Conservation (phyloP, 139 green algal species). For the Chlorella sp. region DNA sequence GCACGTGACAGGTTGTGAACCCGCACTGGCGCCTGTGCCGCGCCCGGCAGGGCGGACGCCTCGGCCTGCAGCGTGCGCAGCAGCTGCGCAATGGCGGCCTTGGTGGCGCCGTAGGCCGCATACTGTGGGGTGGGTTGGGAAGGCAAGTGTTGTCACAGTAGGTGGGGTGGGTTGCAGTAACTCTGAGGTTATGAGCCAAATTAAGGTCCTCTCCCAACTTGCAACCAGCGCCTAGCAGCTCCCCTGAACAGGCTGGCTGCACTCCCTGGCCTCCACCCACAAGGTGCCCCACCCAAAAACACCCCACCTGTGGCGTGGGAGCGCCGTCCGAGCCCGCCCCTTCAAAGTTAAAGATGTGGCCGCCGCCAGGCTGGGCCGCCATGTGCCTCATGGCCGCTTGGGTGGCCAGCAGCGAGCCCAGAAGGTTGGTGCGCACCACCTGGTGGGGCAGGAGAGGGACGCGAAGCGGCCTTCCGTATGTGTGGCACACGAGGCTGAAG, state of each 20-base stretch:
- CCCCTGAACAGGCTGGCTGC: background rate
- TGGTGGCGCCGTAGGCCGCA: slow-evolving; percentile 86
- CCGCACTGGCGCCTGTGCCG: slow-evolving; percentile 33
- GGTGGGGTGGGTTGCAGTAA: no score
- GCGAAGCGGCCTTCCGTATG: no score
- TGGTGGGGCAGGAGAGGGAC: background rate
- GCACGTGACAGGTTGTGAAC: slow-evolving; percentile 79
- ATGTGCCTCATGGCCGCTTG: slow-evolving; percentile 64
- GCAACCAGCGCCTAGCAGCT: no score
- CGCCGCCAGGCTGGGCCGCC: slow-evolving; percentile 58
- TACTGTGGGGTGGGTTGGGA: slow-evolving; percentile 65
- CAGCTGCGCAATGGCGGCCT: slow-evolving; percentile 84
- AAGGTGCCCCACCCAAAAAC: no score
- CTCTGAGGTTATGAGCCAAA: no score
- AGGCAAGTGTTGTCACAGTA: no score
- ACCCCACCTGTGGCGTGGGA: slow-evolving; percentile 69
- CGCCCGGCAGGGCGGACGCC: slow-evolving; percentile 24
- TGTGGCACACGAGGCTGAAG: no score
- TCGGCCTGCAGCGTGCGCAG: slow-evolving; percentile 67
- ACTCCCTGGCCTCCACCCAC: no score
- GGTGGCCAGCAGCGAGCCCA: slow-evolving; percentile 81
- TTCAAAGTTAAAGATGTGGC: slow-evolving; percentile 95
- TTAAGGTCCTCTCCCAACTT: no score
- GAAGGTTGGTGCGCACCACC: slow-evolving; percentile 90
- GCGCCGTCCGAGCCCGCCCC: slow-evolving; percentile 80